Evolutionary conservation across 177 flowering plant genomes (phyloP).

Genomic region (Vitis hybrid): DNA sequence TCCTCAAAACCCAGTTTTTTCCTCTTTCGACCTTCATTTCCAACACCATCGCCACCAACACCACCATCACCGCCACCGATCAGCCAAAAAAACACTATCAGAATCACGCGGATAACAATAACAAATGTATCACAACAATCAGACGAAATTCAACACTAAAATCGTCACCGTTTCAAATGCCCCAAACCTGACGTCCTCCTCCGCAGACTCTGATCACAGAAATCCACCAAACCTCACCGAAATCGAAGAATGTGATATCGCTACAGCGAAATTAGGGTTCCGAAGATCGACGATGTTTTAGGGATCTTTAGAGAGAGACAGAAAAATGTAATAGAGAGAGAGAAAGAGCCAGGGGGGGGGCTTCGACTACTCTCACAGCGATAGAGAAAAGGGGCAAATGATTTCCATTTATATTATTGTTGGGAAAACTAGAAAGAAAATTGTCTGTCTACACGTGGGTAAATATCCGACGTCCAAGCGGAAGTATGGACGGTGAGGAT

Average conservation of each 20-base stretch:
- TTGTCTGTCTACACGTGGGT: no score
- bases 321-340: neutral
- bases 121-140: no score
- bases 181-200: no score
- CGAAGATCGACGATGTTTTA: conserved; percentile 2
- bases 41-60: neutral
- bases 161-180: no score
- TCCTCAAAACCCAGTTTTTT: conserved; percentile 11
- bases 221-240: neutral
- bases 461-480: no score
- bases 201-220: neutral
- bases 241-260: neutral
- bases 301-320: no score
- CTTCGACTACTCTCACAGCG: neutral
- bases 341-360: neutral
- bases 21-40: neutral
- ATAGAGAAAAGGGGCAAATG: neutral
- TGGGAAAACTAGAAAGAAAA: no score
- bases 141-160: no score
- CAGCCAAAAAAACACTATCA: no score
- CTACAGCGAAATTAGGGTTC: neutral
- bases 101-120: no score
- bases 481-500: no score
- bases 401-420: neutral
- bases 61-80: neutral